Evolutionary conservation across 345 rosid genomes (phyloP).

Genomic region (Heritiera littoralis): DNA sequence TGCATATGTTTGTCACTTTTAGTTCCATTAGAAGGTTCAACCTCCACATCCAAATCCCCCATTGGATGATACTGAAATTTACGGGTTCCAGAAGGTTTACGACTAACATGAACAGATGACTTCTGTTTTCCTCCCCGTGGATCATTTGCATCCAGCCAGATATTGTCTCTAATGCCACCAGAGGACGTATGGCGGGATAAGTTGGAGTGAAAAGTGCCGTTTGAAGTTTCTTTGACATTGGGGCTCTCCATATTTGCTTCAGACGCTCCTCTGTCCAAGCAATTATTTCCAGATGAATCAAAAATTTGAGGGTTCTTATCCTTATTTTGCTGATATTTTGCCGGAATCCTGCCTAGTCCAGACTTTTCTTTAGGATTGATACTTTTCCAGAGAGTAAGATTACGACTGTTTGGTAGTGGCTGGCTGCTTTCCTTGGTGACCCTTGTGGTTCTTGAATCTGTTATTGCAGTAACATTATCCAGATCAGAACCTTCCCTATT

Average conservation of each 20-base stretch:
- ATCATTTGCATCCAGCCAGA: slow-evolving; percentile 50
- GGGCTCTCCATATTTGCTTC: slow-evolving; percentile 37
- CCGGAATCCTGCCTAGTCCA: slow-evolving; percentile 30
- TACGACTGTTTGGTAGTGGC: slow-evolving; percentile 34
- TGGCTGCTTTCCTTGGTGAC: slow-evolving; percentile 41
- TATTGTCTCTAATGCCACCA: slow-evolving; percentile 43
- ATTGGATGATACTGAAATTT: slow-evolving; percentile 95
- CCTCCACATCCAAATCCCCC: slow-evolving; percentile 68
- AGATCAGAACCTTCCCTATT: slow-evolving; percentile 42
- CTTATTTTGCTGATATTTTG: slow-evolving; percentile 31
- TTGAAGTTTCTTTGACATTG: slow-evolving; percentile 38
- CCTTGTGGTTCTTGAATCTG: slow-evolving; percentile 37
- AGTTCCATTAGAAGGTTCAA: slow-evolving; percentile 45
- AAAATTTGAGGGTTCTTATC: slow-evolving; percentile 44
- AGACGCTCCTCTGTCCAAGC: slow-evolving; percentile 34
- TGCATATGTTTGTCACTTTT: slow-evolving; percentile 39
- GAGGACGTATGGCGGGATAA: slow-evolving; percentile 33
- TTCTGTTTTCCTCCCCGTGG: slow-evolving; percentile 48
- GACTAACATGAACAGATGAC: slow-evolving; percentile 42
- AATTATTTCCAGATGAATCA: slow-evolving; percentile 51
- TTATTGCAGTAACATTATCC: slow-evolving; percentile 35
- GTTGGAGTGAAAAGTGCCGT: slow-evolving; percentile 38
- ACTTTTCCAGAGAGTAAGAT: slow-evolving; percentile 52
- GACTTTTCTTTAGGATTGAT: slow-evolving; percentile 39
- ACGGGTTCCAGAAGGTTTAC: slow-evolving; percentile 50